These are phyloP conservation scores for Puccinia horiana DNA, from an alignment of 1,284 basidiomycete species.

Conservation along the genomic window DNA sequence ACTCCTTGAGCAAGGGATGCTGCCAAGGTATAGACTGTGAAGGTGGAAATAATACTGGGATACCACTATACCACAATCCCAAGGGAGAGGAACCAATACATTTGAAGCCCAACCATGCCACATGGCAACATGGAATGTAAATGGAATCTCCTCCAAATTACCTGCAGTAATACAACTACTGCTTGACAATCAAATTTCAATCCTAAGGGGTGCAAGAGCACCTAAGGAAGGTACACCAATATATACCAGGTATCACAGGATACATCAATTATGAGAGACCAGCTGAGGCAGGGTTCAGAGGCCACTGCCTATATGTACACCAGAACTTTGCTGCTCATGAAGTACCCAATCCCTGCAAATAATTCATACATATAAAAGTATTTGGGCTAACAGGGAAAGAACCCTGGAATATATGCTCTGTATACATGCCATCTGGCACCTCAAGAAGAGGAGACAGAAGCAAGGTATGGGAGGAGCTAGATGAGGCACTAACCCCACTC, in stretches of 20 bases:
- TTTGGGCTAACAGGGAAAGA: background rate
- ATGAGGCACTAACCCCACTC: background rate
- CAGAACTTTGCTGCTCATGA: background rate
- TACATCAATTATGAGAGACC: background rate
- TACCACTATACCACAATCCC: background rate
- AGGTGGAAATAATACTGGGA: background rate
- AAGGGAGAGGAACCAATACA: background rate
- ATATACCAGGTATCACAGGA: background rate
- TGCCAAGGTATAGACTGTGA: background rate
- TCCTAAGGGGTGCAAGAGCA: background rate
- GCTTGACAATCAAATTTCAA: background rate
- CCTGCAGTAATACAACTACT: background rate
- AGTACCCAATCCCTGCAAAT: background rate
- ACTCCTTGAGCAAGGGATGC: background rate
- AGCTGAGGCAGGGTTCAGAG: background rate
- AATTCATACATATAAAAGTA: conserved; percentile 6
- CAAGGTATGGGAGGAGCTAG: background rate
- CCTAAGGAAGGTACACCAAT: background rate
- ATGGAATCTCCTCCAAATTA: background rate
- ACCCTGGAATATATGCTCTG: background rate
- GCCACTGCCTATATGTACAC: background rate
- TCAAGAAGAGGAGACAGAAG: background rate
- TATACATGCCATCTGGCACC: background rate
- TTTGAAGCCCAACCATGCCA: background rate
- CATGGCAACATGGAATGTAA: conserved; percentile 14